These are phyloP conservation scores for Helotiales sp. DNA, from an alignment of 2,329 filamentous ascomycete species.

Conservation along the genomic window DNA sequence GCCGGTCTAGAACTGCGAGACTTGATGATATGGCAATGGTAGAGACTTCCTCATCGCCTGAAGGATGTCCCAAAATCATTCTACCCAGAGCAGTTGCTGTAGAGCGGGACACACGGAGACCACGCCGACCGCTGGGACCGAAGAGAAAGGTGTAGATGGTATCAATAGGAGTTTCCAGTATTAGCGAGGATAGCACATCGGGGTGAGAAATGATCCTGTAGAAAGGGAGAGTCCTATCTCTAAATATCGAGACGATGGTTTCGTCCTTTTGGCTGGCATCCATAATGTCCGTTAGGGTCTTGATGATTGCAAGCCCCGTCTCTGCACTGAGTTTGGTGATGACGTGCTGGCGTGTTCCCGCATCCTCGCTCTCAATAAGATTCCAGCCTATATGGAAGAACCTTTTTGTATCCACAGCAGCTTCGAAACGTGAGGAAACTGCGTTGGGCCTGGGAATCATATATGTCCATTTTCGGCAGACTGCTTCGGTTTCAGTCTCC, in stretches of 20 bases:
- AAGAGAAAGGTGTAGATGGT: constrained; percentile 52
- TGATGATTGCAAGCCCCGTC: constrained; percentile 35
- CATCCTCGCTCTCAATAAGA: constrained; percentile 33
- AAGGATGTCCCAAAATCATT: constrained; percentile 29
- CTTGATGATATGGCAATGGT: constrained; percentile 35
- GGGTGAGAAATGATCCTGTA: constrained; percentile 48
- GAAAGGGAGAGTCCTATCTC: constrained; percentile 46
- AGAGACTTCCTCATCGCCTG: constrained; percentile 25
- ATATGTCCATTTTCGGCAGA: constrained; percentile 35
- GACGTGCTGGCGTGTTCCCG: constrained; percentile 34
- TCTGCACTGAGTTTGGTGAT: constrained; percentile 36
- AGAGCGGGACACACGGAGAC: constrained; percentile 44
- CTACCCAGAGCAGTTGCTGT: constrained; percentile 35
- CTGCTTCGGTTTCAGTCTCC: constrained; percentile 32
- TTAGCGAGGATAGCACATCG: constrained; percentile 48
- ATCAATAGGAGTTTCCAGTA: constrained; percentile 49
- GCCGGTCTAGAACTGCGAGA: constrained; percentile 38
- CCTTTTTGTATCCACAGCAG: constrained; percentile 29
- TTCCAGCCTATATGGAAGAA: constrained; percentile 37
- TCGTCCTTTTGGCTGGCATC: constrained; percentile 25
- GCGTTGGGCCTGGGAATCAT: constrained; percentile 36
- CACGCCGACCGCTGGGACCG: constrained; percentile 47
- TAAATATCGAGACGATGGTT: constrained; percentile 35
- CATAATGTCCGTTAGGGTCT: constrained; percentile 31
- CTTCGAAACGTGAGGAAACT: constrained; percentile 23